Evolutionary conservation across 2,329 filamentous ascomycete species (phyloP).

Genomic region (Hypomyces rosellus): DNA sequence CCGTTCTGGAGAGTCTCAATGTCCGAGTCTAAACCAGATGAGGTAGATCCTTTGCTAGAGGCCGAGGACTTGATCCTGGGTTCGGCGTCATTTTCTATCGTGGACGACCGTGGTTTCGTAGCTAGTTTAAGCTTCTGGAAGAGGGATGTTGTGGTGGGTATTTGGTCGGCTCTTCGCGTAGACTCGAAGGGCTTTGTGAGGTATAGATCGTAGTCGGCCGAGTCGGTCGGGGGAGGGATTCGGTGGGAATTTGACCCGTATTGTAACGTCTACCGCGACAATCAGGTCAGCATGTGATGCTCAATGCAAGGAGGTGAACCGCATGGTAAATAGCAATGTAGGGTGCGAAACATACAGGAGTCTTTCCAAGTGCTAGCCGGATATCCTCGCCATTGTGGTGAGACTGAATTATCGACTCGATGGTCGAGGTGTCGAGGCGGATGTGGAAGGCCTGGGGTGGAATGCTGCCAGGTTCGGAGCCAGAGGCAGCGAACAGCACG

Average conservation of each 20-base stretch:
- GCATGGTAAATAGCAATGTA: neutral
- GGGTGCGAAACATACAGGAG: slow-evolving; percentile 46
- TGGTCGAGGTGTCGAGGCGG: slow-evolving; percentile 49
- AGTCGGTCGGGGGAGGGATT: slow-evolving; percentile 38
- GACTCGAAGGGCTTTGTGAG: slow-evolving; percentile 46
- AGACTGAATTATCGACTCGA: slow-evolving; percentile 57
- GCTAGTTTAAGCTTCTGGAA: slow-evolving; percentile 33
- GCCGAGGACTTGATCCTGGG: slow-evolving; percentile 20
- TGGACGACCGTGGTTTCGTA: slow-evolving; percentile 21
- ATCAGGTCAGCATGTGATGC: slow-evolving; percentile 14
- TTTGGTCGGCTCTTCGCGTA: slow-evolving; percentile 38
- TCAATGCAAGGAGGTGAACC: slow-evolving; percentile 3
- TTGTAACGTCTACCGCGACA: slow-evolving; percentile 40
- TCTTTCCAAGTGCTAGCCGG: slow-evolving; percentile 50
- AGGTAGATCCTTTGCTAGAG: slow-evolving; percentile 29
- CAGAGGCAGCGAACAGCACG: slow-evolving; percentile 48
- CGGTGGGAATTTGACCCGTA: slow-evolving; percentile 47
- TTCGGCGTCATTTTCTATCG: slow-evolving; percentile 23
- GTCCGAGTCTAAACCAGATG: slow-evolving; percentile 42
- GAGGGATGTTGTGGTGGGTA: slow-evolving; percentile 47
- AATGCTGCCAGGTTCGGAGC: slow-evolving; percentile 33
- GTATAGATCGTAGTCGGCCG: slow-evolving; percentile 51
- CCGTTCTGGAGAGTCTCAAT: slow-evolving; percentile 43
- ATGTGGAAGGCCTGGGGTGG: slow-evolving; percentile 53
- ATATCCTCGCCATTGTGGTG: slow-evolving; percentile 51